Conservation (phyloP, 768 basidiomycete species). For the Mycena pura region DNA sequence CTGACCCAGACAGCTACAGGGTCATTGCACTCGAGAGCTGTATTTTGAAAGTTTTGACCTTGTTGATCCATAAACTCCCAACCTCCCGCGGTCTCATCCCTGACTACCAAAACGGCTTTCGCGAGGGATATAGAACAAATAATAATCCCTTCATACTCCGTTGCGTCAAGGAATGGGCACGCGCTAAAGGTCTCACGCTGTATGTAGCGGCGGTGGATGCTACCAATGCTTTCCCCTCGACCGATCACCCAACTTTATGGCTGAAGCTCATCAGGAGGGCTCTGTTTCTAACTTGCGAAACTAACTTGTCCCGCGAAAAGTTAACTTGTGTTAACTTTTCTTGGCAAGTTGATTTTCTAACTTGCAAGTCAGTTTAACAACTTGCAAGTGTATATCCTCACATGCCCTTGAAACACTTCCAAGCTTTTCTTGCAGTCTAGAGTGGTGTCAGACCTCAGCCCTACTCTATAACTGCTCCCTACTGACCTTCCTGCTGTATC, state of each 20-base stretch:
- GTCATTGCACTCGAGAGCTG: constrained; percentile 30
- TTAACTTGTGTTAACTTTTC: too few relatives aligned
- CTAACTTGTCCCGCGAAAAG: too few relatives aligned
- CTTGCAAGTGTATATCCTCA: too few relatives aligned
- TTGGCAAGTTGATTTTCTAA: too few relatives aligned
- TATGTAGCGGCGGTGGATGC: constrained; percentile 28
- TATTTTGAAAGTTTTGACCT: constrained; percentile 30
- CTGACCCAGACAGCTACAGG: constrained; percentile 24
- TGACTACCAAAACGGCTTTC: constrained; percentile 38
- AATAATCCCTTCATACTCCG: constrained; percentile 32
- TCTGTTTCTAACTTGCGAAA: too few relatives aligned
- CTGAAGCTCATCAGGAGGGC: too few relatives aligned
- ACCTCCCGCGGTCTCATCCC: constrained; percentile 28
- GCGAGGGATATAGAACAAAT: constrained; percentile 13
- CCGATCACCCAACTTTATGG: constrained; percentile 27
- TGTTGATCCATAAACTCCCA: constrained; percentile 23
- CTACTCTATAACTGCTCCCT: too few relatives aligned
- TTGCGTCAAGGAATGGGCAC: constrained; percentile 23
- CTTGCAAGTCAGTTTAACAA: too few relatives aligned
- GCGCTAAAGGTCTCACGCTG: constrained; percentile 13
- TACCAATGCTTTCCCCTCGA: constrained; percentile 38
- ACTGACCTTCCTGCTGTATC: too few relatives aligned
- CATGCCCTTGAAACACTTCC: too few relatives aligned
- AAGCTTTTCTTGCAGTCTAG: too few relatives aligned
- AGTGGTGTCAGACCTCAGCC: too few relatives aligned